Percentiles rank a stretch among this genome's conserved stretches.
phyloP scores from a whole-genome alignment of 1,139 yeast genomes.

The Candida freyschussii region DNA sequence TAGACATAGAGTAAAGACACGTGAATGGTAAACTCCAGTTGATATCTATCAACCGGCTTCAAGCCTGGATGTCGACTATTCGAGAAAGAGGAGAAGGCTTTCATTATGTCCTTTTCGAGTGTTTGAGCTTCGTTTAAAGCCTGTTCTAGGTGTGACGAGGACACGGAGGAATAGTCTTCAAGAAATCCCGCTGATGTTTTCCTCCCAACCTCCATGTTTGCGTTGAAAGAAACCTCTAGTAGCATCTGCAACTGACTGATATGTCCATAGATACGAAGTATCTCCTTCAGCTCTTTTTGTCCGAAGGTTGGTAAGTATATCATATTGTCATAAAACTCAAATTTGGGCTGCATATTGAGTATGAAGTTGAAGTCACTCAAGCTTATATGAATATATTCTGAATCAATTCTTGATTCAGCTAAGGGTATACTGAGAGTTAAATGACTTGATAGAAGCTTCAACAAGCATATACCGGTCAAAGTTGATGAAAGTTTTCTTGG shows the following conservation, averaged over 20 bases:
- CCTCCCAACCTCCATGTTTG: slow-evolving; percentile 2
- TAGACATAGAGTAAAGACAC: slow-evolving; percentile 5
- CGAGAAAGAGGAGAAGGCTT: too few relatives aligned
- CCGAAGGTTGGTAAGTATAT: not conserved
- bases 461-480: slow-evolving; percentile 7
- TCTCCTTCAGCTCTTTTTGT: slow-evolving; percentile 1
- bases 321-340: slow-evolving; percentile 7
- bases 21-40: slow-evolving; percentile 3
- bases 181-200: slow-evolving; percentile 2
- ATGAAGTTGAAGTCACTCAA: slow-evolving; percentile 4
- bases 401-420: too few relatives aligned
- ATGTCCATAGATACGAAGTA: slow-evolving; percentile 4
- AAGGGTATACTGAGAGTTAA: too few relatives aligned
- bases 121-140: slow-evolving; percentile 4
- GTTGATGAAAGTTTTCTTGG: slow-evolving; percentile 7
- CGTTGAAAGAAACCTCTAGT: slow-evolving; percentile 3
- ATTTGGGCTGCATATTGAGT: not conserved
- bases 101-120: slow-evolving; percentile 2
- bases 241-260: slow-evolving; percentile 7
- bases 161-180: slow-evolving; percentile 2
- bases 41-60: slow-evolving; percentile 3
- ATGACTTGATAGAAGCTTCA: slow-evolving; percentile 3
- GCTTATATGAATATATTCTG: not conserved
- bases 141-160: slow-evolving; percentile 3
- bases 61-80: too few relatives aligned